Conservation (phyloP, 2,329 filamentous ascomycete genomes). For the Arthrocladium fulminans region DNA sequence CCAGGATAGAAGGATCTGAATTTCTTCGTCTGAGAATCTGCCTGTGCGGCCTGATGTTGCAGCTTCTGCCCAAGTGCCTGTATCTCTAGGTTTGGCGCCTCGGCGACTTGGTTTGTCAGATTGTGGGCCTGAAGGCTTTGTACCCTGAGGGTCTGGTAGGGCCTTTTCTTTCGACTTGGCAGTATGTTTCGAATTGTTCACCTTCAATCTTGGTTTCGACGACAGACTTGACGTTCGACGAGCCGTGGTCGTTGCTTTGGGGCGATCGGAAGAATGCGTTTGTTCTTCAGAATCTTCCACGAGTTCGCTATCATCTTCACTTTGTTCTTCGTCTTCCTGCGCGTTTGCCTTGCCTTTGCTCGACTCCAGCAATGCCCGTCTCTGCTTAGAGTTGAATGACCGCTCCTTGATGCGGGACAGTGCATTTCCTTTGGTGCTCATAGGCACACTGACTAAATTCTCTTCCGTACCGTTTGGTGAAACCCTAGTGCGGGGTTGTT, state of each 20-base stretch:
- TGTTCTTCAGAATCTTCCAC: neutral
- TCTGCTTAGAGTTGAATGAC: neutral
- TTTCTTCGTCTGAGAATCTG: slow-evolving; percentile 16
- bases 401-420: neutral
- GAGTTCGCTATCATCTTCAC: neutral
- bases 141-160: slow-evolving; percentile 4
- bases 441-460: neutral
- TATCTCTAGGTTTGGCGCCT: slow-evolving; percentile 13
- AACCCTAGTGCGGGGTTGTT: neutral
- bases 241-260: slow-evolving; percentile 5
- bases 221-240: slow-evolving; percentile 1
- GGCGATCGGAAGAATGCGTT: neutral
- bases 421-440: neutral
- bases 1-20: slow-evolving; percentile 17
- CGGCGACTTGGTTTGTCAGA: no score
- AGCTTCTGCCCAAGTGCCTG: slow-evolving; percentile 10
- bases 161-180: neutral
- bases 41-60: slow-evolving; percentile 12
- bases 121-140: no score
- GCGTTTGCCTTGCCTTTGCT: neutral
- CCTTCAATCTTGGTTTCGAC: neutral
- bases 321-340: neutral
- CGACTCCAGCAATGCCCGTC: neutral
- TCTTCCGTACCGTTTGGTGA: neutral
- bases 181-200: neutral